Percentiles rank a stretch among this genome's conserved stretches.
phyloP scores from a whole-genome alignment of 345 rosid genomes.

The Brassica rapa region DNA sequence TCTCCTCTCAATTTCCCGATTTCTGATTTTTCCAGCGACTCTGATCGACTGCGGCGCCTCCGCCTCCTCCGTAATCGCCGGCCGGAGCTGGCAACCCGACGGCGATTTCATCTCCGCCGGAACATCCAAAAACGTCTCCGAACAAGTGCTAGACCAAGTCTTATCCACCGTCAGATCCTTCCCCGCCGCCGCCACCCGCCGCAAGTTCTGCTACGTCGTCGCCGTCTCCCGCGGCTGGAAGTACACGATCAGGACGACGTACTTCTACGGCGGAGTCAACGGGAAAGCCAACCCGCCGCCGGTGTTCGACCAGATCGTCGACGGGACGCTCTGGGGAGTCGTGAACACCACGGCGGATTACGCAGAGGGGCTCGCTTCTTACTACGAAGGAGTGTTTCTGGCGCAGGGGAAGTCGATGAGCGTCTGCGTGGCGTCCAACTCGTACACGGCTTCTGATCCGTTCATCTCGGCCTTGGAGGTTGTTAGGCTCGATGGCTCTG shows the following conservation, averaged over 20 bases:
- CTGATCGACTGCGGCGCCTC: constrained; percentile 79
- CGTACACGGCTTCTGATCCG: constrained; percentile 75
- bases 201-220: constrained; percentile 72
- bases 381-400: constrained; percentile 77
- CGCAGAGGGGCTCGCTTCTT: constrained; percentile 49
- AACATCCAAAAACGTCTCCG: constrained; percentile 50
- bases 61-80: constrained; percentile 42
- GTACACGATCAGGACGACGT: constrained; percentile 71
- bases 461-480: constrained; percentile 86
- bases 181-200: constrained; percentile 46
- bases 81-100: constrained; percentile 68
- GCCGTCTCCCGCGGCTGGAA: constrained; percentile 57
- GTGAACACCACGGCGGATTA: constrained; percentile 80
- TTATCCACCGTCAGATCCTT: constrained; percentile 81
- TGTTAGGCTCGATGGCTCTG: constrained; percentile 55
- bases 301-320: constrained; percentile 89
- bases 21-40: constrained; percentile 41
- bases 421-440: constrained; percentile 66
- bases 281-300: constrained; percentile 58
- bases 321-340: constrained; percentile 77
- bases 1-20: not conserved
- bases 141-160: constrained; percentile 27
- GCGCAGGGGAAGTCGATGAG: constrained; percentile 72
- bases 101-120: constrained; percentile 49
- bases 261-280: constrained; percentile 84